Evolutionary conservation across 2,329 filamentous ascomycete genomes (phyloP).

Genomic region (Sclerotinia sclerotiorum): DNA sequence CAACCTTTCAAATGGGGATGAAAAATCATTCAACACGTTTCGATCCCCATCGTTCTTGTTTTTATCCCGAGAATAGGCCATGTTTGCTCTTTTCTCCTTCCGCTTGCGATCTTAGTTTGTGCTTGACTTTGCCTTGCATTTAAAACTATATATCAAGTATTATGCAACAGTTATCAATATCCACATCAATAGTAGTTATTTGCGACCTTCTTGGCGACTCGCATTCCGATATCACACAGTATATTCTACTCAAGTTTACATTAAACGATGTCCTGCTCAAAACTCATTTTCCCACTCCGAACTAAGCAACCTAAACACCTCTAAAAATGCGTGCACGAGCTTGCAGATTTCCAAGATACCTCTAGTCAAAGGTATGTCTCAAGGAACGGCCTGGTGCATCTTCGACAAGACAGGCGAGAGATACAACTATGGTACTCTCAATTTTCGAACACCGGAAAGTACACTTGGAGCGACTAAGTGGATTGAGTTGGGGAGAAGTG

Average conservation of each 20-base stretch:
- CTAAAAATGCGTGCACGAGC: slow-evolving; percentile 9
- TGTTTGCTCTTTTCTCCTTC: background rate
- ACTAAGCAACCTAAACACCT: background rate
- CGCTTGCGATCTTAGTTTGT: too few relatives aligned
- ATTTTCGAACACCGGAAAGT: slow-evolving; percentile 47
- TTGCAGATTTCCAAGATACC: slow-evolving; percentile 43
- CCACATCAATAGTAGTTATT: too few relatives aligned
- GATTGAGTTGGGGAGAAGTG: slow-evolving; percentile 44
- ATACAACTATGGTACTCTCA: slow-evolving; percentile 47
- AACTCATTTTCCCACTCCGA: too few relatives aligned
- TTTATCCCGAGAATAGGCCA: background rate
- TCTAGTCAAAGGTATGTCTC: slow-evolving; percentile 44
- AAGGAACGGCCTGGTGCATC: slow-evolving; percentile 47
- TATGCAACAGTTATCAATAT: too few relatives aligned
- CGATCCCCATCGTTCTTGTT: background rate
- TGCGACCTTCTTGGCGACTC: background rate
- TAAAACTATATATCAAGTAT: too few relatives aligned
- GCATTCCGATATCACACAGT: background rate
- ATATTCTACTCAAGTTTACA: background rate
- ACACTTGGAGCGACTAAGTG: slow-evolving; percentile 45
- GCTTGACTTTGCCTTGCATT: background rate
- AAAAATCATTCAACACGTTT: background rate
- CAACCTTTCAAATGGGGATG: background rate
- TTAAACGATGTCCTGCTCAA: background rate
- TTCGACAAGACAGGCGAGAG: slow-evolving; percentile 44